A percentile compares a stretch with the other conserved stretches of the same genome.
phyloP scores from a whole-genome alignment of 2,329 filamentous ascomycete genomes.

The Harringtonia aguacate region DNA sequence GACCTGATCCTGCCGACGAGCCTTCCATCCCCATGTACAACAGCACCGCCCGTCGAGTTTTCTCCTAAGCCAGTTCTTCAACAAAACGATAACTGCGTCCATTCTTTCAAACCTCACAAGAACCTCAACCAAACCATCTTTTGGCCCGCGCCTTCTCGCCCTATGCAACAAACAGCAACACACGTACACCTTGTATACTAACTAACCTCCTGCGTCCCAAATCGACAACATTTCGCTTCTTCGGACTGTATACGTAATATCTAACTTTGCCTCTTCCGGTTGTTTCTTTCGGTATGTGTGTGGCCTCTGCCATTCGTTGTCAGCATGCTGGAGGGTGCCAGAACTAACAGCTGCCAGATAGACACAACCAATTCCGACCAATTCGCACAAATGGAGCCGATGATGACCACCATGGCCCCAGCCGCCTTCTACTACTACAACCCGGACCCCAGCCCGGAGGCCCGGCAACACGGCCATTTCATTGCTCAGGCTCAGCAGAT shows the following conservation, averaged over 20 bases:
- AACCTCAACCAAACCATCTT: background rate
- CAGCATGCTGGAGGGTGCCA: too few species aligned
- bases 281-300: slow-evolving; percentile 7
- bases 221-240: background rate
- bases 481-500: slow-evolving; percentile 45
- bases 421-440: slow-evolving; percentile 82
- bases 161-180: slow-evolving; percentile 11
- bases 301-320: background rate
- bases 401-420: slow-evolving; percentile 54
- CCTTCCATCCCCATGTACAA: slow-evolving; percentile 5
- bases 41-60: background rate
- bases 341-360: background rate
- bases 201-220: background rate
- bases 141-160: slow-evolving; percentile 10
- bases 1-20: background rate
- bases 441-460: slow-evolving; percentile 62
- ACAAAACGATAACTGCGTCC: background rate
- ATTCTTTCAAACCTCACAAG: background rate
- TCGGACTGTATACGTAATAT: slow-evolving; percentile 5
- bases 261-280: slow-evolving; percentile 18
- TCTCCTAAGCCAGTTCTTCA: too few species aligned
- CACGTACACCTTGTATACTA: slow-evolving; percentile 15
- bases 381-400: slow-evolving; percentile 68
- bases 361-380: slow-evolving; percentile 24
- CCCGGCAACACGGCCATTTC: slow-evolving; percentile 67